These are phyloP conservation scores for Xylaria sp. DNA, from an alignment of 2,329 filamentous ascomycete species.

Conservation along the genomic window DNA sequence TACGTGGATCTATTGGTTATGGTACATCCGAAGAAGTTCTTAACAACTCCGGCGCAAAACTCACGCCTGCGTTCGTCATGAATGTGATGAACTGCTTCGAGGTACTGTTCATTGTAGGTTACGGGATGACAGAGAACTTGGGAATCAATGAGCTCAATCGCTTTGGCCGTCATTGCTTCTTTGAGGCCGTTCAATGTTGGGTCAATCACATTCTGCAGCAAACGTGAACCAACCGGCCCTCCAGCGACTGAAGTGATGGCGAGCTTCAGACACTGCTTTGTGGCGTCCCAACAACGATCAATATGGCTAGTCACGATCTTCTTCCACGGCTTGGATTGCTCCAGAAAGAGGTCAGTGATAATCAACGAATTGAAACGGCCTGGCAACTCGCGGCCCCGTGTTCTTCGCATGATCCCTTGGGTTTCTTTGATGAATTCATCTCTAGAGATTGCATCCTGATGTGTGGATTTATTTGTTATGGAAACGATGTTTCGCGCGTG, in stretches of 20 bases:
- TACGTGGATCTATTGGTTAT: neutral
- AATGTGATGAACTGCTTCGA: conserved; percentile 33
- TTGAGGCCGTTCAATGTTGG: conserved; percentile 52
- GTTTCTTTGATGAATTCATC: conserved; percentile 55
- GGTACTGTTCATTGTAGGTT: conserved; percentile 63
- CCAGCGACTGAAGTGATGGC: conserved; percentile 56
- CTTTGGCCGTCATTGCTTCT: conserved; percentile 51
- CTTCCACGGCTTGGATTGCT: conserved; percentile 67
- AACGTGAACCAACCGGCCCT: conserved; percentile 50
- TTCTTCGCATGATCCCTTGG: conserved; percentile 51
- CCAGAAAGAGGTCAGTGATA: conserved; percentile 66
- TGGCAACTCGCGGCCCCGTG: conserved; percentile 65
- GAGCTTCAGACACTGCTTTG: conserved; percentile 57
- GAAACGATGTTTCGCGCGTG: neutral
- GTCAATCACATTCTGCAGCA: conserved; percentile 53
- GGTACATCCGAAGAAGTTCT: conserved; percentile 39
- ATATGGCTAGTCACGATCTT: conserved; percentile 58
- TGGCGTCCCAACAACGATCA: conserved; percentile 59
- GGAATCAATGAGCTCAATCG: conserved; percentile 56
- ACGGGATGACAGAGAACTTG: conserved; percentile 59
- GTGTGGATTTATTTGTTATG: neutral
- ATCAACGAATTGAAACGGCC: conserved; percentile 70
- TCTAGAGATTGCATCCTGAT: conserved; percentile 42
- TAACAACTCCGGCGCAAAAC: conserved; percentile 37
- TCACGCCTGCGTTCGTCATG: conserved; percentile 4